These are phyloP conservation scores for Komagataella mondaviorum DNA, from an alignment of 805 yeast species.

Conservation along the genomic window DNA sequence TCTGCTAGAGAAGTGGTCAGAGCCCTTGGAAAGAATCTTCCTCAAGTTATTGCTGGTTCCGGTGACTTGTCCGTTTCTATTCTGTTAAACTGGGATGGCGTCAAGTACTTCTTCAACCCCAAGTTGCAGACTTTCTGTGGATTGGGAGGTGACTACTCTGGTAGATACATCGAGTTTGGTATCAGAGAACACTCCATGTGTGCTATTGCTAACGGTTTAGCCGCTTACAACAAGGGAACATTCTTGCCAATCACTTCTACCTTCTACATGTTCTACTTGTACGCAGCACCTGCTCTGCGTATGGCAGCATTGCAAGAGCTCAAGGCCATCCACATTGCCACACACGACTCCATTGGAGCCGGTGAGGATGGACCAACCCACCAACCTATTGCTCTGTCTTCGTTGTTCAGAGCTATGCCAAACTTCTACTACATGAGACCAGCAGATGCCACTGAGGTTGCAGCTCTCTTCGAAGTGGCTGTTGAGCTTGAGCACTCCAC, in stretches of 20 bases:
- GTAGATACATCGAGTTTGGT: constrained; percentile 20
- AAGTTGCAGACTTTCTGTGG: constrained; percentile 16
- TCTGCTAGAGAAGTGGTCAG: constrained; percentile 17
- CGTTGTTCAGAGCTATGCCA: constrained; percentile 38
- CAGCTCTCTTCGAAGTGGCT: constrained; percentile 28
- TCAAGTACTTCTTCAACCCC: constrained; percentile 19
- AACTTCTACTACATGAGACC: constrained; percentile 37
- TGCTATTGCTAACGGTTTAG: constrained; percentile 18
- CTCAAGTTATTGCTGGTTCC: constrained; percentile 18
- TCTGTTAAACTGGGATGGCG: constrained; percentile 16
- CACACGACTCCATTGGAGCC: constrained; percentile 44
- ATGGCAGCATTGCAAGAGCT: constrained; percentile 31
- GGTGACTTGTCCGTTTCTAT: constrained; percentile 23
- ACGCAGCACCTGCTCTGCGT: constrained; percentile 40
- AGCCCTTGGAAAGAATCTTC: constrained; percentile 13
- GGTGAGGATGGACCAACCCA: constrained; percentile 51
- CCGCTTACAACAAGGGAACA: constrained; percentile 19
- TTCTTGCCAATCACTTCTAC: constrained; percentile 25
- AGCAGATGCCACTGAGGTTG: constrained; percentile 37
- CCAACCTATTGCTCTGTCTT: constrained; percentile 39
- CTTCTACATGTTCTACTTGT: constrained; percentile 22
- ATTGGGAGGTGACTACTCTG: constrained; percentile 17
- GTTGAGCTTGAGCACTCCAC: constrained; percentile 11
- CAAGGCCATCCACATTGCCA: constrained; percentile 36
- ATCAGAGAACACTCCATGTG: constrained; percentile 22